Evolutionary conservation across 805 yeast genomes (phyloP).

Genomic region (Saccharomycopsis sp.): DNA sequence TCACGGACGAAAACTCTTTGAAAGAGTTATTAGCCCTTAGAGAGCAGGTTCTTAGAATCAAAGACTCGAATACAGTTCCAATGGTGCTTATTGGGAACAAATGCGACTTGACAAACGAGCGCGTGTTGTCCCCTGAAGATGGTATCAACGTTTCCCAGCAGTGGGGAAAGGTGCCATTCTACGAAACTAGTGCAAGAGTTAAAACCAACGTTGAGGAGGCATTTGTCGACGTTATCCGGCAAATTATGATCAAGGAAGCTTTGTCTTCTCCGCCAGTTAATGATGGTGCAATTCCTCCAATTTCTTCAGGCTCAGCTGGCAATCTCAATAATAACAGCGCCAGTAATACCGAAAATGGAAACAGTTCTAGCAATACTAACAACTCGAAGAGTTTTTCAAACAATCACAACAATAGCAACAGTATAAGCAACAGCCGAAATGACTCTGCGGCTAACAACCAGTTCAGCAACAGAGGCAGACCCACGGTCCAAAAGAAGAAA

Average conservation of each 20-base stretch:
- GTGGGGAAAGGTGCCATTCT: conserved; percentile 88
- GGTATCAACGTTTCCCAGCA: conserved; percentile 77
- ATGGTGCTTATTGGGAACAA: conserved; percentile 90
- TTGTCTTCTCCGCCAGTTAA: conserved; percentile 14
- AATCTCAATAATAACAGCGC: conserved; percentile 3
- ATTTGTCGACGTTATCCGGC: conserved; percentile 81
- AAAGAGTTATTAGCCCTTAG: conserved; percentile 72
- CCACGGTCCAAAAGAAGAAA: conserved; percentile 15
- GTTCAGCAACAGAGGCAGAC: background rate
- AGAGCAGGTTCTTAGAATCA: conserved; percentile 78
- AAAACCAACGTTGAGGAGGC: conserved; percentile 87
- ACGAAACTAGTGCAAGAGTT: conserved; percentile 89
- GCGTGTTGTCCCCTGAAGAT: conserved; percentile 72
- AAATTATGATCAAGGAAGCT: conserved; percentile 69
- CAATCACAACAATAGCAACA: background rate
- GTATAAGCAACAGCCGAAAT: background rate
- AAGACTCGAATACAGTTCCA: conserved; percentile 71
- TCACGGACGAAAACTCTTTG: conserved; percentile 69
- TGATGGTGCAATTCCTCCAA: conserved; percentile 4
- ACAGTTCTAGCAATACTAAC: background rate
- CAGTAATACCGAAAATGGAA: background rate
- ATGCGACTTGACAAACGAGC: conserved; percentile 70
- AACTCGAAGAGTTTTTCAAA: background rate
- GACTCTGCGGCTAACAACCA: background rate
- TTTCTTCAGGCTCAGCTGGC: background rate